Evolutionary conservation across 163 green algal genomes (phyloP).

Genomic region (Scenedesmus sp.): DNA sequence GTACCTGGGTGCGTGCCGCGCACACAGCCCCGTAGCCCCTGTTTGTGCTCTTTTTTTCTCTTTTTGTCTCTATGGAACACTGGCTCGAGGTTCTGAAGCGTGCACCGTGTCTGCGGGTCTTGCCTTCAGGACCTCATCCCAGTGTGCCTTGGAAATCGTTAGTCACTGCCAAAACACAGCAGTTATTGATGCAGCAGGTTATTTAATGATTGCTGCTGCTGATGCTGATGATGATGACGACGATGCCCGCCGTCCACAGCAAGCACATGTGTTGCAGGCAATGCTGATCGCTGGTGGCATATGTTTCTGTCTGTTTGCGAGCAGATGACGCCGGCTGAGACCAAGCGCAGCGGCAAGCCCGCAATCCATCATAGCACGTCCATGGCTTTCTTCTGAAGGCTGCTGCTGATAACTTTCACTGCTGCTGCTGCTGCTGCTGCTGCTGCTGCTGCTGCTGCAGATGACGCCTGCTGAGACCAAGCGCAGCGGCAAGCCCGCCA

Average conservation of each 20-base stretch:
- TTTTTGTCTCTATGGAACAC: no score
- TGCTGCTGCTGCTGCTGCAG: slow-evolving; percentile 38
- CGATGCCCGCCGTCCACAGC: no score
- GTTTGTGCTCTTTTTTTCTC: no score
- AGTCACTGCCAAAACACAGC: background rate
- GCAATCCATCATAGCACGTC: background rate
- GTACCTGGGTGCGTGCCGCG: no score
- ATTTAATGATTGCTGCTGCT: no score
- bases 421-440: background rate
- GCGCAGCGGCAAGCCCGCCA: slow-evolving; percentile 52
- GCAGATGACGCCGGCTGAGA: background rate
- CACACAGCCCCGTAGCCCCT: no score
- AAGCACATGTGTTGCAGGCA: no score
- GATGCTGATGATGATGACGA: no score
- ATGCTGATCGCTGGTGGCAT: background rate
- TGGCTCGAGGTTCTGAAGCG: no score
- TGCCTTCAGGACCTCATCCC: background rate
- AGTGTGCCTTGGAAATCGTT: background rate
- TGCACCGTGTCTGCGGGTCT: no score
- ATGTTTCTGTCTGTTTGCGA: background rate
- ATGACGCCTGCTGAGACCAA: slow-evolving; percentile 54
- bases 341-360: background rate
- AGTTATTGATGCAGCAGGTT: no score
- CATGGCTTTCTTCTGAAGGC: background rate
- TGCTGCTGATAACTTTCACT: no score